These are phyloP conservation scores for Ceratobasidium papillatum DNA, from an alignment of 1,284 basidiomycete species.

Conservation along the genomic window DNA sequence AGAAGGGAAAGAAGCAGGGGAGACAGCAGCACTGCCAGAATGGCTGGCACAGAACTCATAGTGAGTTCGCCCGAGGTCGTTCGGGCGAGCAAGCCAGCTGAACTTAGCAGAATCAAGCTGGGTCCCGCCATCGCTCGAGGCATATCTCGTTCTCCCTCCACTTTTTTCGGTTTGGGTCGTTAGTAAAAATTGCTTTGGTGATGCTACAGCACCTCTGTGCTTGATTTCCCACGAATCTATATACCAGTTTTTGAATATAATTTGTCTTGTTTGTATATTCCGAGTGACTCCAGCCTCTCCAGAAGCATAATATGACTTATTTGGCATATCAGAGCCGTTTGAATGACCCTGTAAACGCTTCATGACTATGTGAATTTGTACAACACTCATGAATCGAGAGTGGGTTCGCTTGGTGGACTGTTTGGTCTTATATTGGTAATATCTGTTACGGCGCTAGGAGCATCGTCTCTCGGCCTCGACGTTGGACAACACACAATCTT, in stretches of 20 bases:
- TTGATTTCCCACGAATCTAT: neutral
- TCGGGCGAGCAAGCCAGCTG: neutral
- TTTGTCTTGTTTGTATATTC: neutral
- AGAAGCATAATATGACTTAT: neutral
- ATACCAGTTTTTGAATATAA: neutral
- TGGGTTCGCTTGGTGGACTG: neutral
- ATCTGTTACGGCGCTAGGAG: neutral
- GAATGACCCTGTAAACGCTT: no score
- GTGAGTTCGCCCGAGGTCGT: conserved; percentile 13
- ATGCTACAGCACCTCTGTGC: neutral
- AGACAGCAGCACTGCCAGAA: neutral
- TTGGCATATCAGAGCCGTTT: no score
- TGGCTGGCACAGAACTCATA: conserved; percentile 2
- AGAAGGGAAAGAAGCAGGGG: no score
- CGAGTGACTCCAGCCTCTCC: neutral
- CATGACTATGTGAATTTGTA: no score
- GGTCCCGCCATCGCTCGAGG: neutral
- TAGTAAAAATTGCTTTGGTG: neutral
- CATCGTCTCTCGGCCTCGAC: neutral
- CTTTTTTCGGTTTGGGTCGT: neutral
- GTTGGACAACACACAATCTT: neutral
- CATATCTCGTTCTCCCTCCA: neutral
- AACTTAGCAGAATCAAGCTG: neutral
- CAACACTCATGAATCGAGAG: no score
- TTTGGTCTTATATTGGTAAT: neutral